phyloP scores from a whole-genome alignment of 2,329 filamentous ascomycete genomes.

The Pseudogymnoascus sp. region DNA sequence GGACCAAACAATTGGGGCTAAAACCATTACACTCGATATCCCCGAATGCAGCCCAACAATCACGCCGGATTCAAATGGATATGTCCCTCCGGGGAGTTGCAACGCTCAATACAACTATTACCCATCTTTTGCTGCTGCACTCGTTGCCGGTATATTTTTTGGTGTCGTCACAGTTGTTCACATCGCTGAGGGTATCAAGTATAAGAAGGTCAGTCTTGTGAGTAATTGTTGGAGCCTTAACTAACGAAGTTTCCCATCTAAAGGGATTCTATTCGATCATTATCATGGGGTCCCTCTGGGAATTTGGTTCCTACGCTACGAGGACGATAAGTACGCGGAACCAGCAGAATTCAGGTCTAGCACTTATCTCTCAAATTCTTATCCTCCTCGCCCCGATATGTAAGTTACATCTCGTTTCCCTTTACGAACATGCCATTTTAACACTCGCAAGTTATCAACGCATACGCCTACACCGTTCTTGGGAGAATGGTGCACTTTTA shows the following conservation, averaged over 20 bases:
- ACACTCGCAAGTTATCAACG: slow-evolving; percentile 19
- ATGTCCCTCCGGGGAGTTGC: slow-evolving; percentile 30
- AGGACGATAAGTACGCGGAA: slow-evolving; percentile 33
- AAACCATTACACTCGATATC: slow-evolving; percentile 27
- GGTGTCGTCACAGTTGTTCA: slow-evolving; percentile 27
- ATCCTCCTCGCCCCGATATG: slow-evolving; percentile 27
- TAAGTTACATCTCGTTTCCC: neutral
- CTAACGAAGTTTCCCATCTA: neutral
- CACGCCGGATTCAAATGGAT: slow-evolving; percentile 30
- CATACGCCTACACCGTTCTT: slow-evolving; percentile 25
- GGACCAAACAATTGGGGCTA: slow-evolving; percentile 23
- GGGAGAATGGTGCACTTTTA: slow-evolving; percentile 22
- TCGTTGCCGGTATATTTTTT: slow-evolving; percentile 31
- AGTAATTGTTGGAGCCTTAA: neutral
- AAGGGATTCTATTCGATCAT: slow-evolving; percentile 36
- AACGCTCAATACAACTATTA: slow-evolving; percentile 31
- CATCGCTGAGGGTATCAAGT: slow-evolving; percentile 29
- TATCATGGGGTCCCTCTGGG: slow-evolving; percentile 36
- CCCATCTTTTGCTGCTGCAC: slow-evolving; percentile 30
- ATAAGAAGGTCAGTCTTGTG: slow-evolving; percentile 25
- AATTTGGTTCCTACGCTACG: slow-evolving; percentile 33
- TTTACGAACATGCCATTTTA: neutral
- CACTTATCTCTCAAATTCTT: slow-evolving; percentile 30
- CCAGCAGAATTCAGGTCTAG: slow-evolving; percentile 26
- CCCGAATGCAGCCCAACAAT: slow-evolving; percentile 33